phyloP scores from a whole-genome alignment of 164 flowering plant species.

The Pachysandra terminalis region DNA sequence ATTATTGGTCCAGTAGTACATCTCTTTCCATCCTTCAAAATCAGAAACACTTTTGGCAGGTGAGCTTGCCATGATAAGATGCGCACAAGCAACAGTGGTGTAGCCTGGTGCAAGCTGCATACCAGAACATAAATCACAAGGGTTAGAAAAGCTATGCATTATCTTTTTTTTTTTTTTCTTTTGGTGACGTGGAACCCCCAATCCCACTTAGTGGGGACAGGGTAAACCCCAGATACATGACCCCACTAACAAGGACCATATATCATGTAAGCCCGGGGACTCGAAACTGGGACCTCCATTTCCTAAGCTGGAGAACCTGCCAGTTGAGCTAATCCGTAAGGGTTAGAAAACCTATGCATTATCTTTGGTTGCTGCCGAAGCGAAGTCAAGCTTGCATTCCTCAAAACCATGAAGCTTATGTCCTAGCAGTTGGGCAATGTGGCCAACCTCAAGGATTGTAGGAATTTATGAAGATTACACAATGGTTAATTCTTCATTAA shows the following conservation, averaged over 20 bases:
- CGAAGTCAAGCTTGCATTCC: neutral
- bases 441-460: neutral
- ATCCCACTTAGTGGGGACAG: no score
- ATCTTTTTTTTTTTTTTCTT: no score
- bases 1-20: neutral
- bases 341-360: neutral
- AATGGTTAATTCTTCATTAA: neutral
- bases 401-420: neutral
- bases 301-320: no score
- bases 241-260: no score
- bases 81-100: neutral
- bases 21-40: neutral
- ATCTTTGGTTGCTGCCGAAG: neutral
- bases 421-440: neutral
- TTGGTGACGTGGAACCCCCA: no score
- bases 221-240: no score
- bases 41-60: neutral
- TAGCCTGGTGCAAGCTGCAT: slow-evolving; percentile 7
- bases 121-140: neutral
- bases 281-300: no score
- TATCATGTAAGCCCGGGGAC: no score
- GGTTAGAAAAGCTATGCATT: neutral
- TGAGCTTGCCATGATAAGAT: neutral
- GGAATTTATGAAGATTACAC: neutral
- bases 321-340: no score